phyloP scores from a whole-genome alignment of 306 rosid genomes.

The Calophaca sinica region DNA sequence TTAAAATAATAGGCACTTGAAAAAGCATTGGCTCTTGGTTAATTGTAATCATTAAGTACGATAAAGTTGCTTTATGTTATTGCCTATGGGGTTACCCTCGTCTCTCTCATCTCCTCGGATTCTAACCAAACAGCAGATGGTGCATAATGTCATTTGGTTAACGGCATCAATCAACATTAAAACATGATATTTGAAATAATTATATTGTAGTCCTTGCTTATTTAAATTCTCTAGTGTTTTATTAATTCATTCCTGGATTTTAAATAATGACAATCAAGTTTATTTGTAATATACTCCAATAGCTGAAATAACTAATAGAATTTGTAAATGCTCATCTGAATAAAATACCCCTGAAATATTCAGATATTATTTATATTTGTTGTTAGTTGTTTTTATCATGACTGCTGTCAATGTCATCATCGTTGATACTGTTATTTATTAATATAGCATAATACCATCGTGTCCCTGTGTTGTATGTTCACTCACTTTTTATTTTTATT shows the following conservation, averaged over 20 bases:
- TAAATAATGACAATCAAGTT: neutral
- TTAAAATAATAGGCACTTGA: constrained; percentile 39
- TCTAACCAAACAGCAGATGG: constrained; percentile 37
- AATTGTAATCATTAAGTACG: constrained; percentile 48
- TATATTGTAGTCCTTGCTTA: constrained; percentile 20
- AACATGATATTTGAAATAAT: neutral
- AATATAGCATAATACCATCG: neutral
- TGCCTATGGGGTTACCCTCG: constrained; percentile 44
- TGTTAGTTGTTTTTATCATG: neutral
- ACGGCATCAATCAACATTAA: constrained; percentile 7
- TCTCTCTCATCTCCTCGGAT: constrained; percentile 43
- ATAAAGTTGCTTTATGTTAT: constrained; percentile 65
- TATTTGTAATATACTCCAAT: neutral
- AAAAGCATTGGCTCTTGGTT: constrained; percentile 49
- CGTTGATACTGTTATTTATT: constrained; percentile 25
- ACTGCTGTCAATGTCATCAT: neutral
- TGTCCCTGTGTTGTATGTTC: neutral
- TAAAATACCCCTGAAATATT: constrained; percentile 14
- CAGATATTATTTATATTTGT: constrained; percentile 5
- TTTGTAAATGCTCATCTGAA: neutral
- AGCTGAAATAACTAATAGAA: neutral
- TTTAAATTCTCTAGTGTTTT: neutral
- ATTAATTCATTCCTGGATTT: neutral
- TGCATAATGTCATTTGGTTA: neutral
- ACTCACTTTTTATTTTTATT: too few relatives aligned